Evolutionary conservation across 306 rosid species (phyloP), one percentile per base, ranked within the genome.

Genomic region (Dicorynia guianensis): DNA sequence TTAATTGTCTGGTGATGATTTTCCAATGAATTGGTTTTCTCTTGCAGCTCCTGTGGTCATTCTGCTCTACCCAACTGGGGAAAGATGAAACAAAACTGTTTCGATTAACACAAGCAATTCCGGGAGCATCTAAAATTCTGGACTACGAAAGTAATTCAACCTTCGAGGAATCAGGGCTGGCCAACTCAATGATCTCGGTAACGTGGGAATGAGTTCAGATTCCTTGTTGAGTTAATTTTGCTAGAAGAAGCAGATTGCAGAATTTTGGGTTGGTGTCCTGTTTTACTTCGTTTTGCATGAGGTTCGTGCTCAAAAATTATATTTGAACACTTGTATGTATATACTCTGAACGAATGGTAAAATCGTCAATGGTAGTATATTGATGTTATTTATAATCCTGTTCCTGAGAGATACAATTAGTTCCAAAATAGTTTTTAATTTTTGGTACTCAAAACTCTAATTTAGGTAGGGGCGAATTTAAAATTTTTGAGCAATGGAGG

Each of bases 1-100:
- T 73, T 48, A n/a, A 38, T 50, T 30, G 48, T 57, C 25, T 34
- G 34, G 50, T 72, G 52, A 73, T 42, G 35, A 52, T 67, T 62
- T 53, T 58, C 18, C 63, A 47, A 1, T 74, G 70, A 42, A 63
- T 17, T 4, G 25, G n/a, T 79, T 76, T 75, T 72, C 19, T 78
- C 63, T 79, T 79, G 87, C 92, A 96, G 99, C 87, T 96, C 69
- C 82, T 96, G 71, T 96, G 99, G 99, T 96, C 99, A 15, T 96
- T 96, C 81, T 85, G 97, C 75, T 73, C 75, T 42, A 78, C 81
- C 34, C 89, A 90, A 80, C 68, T 92, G 6, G 81, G 84, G 71
- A 98, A 87, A 82, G 91, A 82, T 43, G 93, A 77, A 72, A 76
- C 75, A n/a, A 90, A 77, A 79, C 72, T 64, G 33, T 90, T 96